Conservation (phyloP, 768 basidiomycete genomes). For the Hydnum rufescens region DNA sequence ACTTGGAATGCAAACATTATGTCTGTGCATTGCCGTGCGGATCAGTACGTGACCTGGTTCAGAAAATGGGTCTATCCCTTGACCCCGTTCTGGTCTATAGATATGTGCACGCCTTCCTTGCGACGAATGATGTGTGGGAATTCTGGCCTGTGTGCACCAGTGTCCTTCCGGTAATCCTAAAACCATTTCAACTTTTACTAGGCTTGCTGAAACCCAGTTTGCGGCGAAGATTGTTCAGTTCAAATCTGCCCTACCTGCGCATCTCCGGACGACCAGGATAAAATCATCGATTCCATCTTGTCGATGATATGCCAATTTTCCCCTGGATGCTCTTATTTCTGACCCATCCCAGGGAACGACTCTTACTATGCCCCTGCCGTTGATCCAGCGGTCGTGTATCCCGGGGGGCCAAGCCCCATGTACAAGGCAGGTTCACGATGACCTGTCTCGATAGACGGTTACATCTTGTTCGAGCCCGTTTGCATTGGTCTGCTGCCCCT, state of each 20-base stretch:
- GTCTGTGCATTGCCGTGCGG: slow-evolving; percentile 45
- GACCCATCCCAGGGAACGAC: too few relatives aligned
- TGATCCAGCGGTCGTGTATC: too few relatives aligned
- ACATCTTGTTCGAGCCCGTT: too few relatives aligned
- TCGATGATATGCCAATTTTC: slow-evolving; percentile 8
- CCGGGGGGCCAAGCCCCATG: too few relatives aligned
- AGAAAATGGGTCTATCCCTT: too few relatives aligned
- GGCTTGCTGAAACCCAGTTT: slow-evolving; percentile 24
- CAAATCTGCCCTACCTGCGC: slow-evolving; percentile 39
- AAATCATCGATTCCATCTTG: slow-evolving; percentile 42
- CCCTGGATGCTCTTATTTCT: too few relatives aligned
- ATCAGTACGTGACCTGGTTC: slow-evolving; percentile 27
- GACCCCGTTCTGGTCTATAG: too few relatives aligned
- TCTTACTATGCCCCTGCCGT: not conserved
- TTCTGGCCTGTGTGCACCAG: slow-evolving; percentile 36
- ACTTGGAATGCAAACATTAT: slow-evolving; percentile 38
- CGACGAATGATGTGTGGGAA: slow-evolving; percentile 30
- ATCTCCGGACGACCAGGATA: slow-evolving; percentile 18
- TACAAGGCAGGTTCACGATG: too few relatives aligned
- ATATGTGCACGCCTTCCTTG: slow-evolving; percentile 49
- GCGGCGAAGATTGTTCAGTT: slow-evolving; percentile 38
- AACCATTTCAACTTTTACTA: not conserved
- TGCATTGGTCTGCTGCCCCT: too few relatives aligned
- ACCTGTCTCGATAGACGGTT: too few relatives aligned
- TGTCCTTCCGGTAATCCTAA: slow-evolving; percentile 50